Percentiles rank a stretch among this genome's conserved stretches.
Evolutionary conservation across 129 eudicot genomes (phyloP).

Genomic region (Silybum marianum): DNA sequence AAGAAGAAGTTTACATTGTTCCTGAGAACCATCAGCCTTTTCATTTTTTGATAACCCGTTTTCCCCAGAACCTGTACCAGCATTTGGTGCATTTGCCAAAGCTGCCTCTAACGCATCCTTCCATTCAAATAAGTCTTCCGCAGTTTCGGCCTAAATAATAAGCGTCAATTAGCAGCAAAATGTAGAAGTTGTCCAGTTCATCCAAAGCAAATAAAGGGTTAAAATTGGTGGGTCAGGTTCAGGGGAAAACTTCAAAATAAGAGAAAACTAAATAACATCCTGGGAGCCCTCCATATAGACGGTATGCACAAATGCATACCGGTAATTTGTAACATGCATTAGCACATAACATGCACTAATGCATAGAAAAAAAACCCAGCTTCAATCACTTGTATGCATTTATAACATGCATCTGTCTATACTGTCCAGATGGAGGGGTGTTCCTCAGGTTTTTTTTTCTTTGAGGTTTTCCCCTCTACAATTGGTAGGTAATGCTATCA

Average conservation of each 20-base stretch:
- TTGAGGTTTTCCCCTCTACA: too few relatives aligned
- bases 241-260: too few relatives aligned
- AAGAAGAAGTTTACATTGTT: constrained; percentile 53
- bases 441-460: too few relatives aligned
- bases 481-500: not conserved
- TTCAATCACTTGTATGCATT: too few relatives aligned
- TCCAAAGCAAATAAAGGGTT: not conserved
- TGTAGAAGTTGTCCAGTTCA: not conserved
- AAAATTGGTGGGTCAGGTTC: not conserved
- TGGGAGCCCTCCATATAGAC: too few relatives aligned
- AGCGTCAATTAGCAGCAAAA: constrained; percentile 1
- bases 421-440: too few relatives aligned
- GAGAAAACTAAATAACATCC: too few relatives aligned
- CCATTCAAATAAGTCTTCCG: constrained; percentile 83
- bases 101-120: constrained; percentile 90
- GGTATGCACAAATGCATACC: too few relatives aligned
- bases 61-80: constrained; percentile 51
- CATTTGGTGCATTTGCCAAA: constrained; percentile 81
- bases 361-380: too few relatives aligned
- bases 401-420: too few relatives aligned
- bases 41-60: constrained; percentile 57
- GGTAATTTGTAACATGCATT: too few relatives aligned
- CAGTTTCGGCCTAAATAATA: constrained; percentile 75
- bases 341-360: too few relatives aligned
- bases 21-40: constrained; percentile 59